Conservation (phyloP, 2,329 filamentous ascomycete species). For the Helotiales sp. region DNA sequence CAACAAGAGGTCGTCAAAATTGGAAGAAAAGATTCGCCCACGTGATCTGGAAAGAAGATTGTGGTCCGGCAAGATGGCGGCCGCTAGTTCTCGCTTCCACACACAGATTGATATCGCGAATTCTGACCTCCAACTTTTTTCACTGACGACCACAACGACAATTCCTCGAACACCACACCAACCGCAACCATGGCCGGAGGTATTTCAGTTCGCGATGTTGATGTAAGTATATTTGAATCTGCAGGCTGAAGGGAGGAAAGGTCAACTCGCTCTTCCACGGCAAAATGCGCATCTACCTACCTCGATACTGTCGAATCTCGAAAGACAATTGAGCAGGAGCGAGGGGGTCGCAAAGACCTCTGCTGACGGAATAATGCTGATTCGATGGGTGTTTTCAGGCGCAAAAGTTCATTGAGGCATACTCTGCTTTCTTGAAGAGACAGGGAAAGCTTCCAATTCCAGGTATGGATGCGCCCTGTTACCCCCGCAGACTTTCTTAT, state of each 20-base stretch:
- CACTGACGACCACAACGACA: constrained; percentile 21
- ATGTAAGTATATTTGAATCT: constrained; percentile 62
- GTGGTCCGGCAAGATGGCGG: not conserved
- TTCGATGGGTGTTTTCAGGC: constrained; percentile 61
- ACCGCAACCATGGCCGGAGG: constrained; percentile 80
- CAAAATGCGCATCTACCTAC: constrained; percentile 22
- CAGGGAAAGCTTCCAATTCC: constrained; percentile 92
- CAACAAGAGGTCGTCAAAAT: too few relatives aligned
- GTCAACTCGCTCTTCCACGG: constrained; percentile 27
- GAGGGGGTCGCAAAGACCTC: constrained; percentile 75
- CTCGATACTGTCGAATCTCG: constrained; percentile 31
- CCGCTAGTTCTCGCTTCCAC: constrained; percentile 11
- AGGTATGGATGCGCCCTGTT: constrained; percentile 61
- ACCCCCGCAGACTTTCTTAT: not conserved
- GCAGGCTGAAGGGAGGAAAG: constrained; percentile 29
- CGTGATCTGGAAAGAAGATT: not conserved
- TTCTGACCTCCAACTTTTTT: constrained; percentile 11
- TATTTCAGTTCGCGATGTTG: constrained; percentile 83
- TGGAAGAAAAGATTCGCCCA: not conserved
- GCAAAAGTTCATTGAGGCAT: constrained; percentile 87
- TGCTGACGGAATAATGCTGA: constrained; percentile 77
- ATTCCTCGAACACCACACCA: constrained; percentile 36
- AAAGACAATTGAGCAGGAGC: constrained; percentile 63
- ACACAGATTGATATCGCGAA: constrained; percentile 18
- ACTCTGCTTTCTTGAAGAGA: constrained; percentile 89